A percentile compares a stretch with the other conserved stretches of the same genome.
phyloP scores from a whole-genome alignment of 352 stramenopile species.

The Globisporangium nunn region DNA sequence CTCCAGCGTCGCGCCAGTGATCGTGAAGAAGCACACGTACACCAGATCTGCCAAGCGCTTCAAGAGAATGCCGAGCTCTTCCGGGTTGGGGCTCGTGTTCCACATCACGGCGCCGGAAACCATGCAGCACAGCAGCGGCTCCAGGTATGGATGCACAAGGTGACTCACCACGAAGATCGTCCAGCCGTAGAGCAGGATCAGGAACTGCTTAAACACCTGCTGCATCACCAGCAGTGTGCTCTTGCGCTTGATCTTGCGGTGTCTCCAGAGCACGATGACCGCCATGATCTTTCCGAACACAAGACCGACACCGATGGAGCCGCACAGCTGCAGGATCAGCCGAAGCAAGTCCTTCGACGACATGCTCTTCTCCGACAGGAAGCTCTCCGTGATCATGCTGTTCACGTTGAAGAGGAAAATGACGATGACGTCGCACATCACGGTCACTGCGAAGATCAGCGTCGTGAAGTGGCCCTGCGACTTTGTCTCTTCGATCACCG shows the following conservation, averaged over 20 bases:
- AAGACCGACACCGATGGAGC: conserved; percentile 39
- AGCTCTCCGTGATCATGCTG: conserved; percentile 59
- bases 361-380: conserved; percentile 47
- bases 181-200: conserved; percentile 59
- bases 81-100: conserved; percentile 46
- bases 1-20: conserved; percentile 56
- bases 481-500: conserved; percentile 62
- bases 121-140: conserved; percentile 65
- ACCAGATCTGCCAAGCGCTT: conserved; percentile 49
- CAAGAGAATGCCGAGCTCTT: conserved; percentile 45
- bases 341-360: conserved; percentile 21
- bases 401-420: conserved; percentile 74
- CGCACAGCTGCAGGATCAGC: conserved; percentile 34
- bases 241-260: conserved; percentile 45
- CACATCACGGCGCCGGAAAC: conserved; percentile 58
- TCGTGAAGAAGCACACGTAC: conserved; percentile 74
- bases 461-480: conserved; percentile 64
- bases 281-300: conserved; percentile 50
- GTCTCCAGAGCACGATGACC: conserved; percentile 44
- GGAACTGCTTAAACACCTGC: conserved; percentile 41
- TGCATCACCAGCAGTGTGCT: conserved; percentile 29
- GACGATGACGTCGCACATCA: conserved; percentile 66
- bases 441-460: conserved; percentile 56
- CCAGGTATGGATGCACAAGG: conserved; percentile 50
- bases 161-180: conserved; percentile 55